Evolutionary conservation across 2,329 filamentous ascomycete genomes (phyloP).

Genomic region (Cladosporium sp.): DNA sequence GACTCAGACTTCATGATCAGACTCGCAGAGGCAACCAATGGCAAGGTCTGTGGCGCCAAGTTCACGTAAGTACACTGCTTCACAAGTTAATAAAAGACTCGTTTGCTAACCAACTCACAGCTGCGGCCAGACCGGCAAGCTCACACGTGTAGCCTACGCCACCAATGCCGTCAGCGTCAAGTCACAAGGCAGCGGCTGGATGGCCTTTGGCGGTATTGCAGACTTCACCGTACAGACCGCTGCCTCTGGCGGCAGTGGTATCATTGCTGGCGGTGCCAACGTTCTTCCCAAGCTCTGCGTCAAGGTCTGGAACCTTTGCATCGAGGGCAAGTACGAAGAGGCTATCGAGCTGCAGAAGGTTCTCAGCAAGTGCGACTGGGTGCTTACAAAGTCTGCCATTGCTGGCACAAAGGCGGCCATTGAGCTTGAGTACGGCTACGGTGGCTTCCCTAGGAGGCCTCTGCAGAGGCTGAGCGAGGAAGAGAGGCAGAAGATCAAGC

Average conservation of each 20-base stretch:
- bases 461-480: conserved; percentile 65
- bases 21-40: conserved; percentile 74
- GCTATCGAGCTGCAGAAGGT: conserved; percentile 73
- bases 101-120: not conserved
- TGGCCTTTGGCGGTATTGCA: conserved; percentile 84
- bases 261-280: conserved; percentile 84
- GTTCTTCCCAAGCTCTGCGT: conserved; percentile 81
- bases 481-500: conserved; percentile 30
- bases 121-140: conserved; percentile 77
- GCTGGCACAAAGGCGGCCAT: conserved; percentile 84
- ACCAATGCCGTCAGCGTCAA: conserved; percentile 69
- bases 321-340: conserved; percentile 71
- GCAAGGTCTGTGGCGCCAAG: conserved; percentile 74
- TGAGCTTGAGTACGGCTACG: conserved; percentile 79
- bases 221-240: conserved; percentile 85
- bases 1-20: conserved; percentile 83
- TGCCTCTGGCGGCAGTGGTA: conserved; percentile 74
- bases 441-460: conserved; percentile 71
- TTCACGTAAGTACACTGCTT: conserved; percentile 65
- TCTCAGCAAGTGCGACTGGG: conserved; percentile 80
- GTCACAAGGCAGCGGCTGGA: conserved; percentile 57
- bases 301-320: conserved; percentile 74
- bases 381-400: conserved; percentile 77
- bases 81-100: not conserved
- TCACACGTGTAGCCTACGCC: conserved; percentile 75